Percentiles rank a stretch among this genome's conserved stretches.
Evolutionary conservation across 345 rosid genomes (phyloP).

Genomic region (Raphanus raphanistrum): DNA sequence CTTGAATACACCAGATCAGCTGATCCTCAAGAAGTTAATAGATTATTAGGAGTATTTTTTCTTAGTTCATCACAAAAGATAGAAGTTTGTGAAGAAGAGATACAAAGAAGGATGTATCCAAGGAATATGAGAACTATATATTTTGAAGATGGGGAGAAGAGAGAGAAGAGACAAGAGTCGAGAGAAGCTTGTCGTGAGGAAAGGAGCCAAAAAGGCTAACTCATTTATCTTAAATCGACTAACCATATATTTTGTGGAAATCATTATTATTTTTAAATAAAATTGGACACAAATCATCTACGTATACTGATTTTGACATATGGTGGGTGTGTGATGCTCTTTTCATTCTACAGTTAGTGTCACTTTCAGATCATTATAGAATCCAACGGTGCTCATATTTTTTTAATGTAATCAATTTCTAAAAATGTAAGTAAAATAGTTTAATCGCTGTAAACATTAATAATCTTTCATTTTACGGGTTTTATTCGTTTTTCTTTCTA

Average conservation of each 20-base stretch:
- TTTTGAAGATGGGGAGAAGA: constrained; percentile 6
- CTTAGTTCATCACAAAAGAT: background rate
- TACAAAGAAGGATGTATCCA: constrained; percentile 28
- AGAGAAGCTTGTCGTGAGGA: constrained; percentile 32
- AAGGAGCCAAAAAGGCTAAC: constrained; percentile 29
- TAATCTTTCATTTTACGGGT: constrained; percentile 16
- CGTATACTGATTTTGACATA: constrained; percentile 20
- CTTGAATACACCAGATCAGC: constrained; percentile 21
- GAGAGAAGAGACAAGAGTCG: constrained; percentile 15
- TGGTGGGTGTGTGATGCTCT: constrained; percentile 12
- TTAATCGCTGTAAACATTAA: background rate
- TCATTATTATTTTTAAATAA: background rate
- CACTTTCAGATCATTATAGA: constrained; percentile 15
- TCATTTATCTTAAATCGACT: constrained; percentile 20
- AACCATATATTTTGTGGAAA: constrained; percentile 17
- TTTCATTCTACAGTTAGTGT: constrained; percentile 8
- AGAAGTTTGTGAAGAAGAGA: constrained; percentile 20
- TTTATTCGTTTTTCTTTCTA: background rate
- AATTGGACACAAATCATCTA: constrained; percentile 4
- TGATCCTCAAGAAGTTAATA: background rate
- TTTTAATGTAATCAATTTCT: background rate
- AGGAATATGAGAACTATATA: constrained; percentile 14
- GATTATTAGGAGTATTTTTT: background rate
- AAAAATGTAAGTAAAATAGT: background rate
- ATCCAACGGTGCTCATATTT: constrained; percentile 24